Evolutionary conservation across 1,284 basidiomycete species (phyloP).

Genomic region (Rhodotorula glutinis): DNA sequence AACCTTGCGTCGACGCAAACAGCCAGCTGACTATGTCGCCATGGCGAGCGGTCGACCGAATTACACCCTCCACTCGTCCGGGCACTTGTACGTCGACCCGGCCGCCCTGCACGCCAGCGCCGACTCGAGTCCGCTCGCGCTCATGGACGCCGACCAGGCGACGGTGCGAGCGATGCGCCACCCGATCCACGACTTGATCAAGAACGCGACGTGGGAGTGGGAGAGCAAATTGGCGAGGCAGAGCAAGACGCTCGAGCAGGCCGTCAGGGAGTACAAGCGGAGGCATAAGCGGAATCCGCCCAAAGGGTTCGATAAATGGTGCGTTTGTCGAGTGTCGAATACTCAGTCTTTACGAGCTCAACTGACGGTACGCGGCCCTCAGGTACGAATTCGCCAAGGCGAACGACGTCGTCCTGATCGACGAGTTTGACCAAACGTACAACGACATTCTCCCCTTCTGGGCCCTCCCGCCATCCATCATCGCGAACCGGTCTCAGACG

Average conservation of each 20-base stretch:
- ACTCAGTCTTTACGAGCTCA: not conserved
- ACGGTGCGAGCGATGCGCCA: constrained; percentile 30
- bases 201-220: constrained; percentile 42
- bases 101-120: constrained; percentile 21
- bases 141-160: not conserved
- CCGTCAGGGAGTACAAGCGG: constrained; percentile 44
- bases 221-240: constrained; percentile 40
- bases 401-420: constrained; percentile 45
- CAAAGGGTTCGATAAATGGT: constrained; percentile 46
- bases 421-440: constrained; percentile 47
- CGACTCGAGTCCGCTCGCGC: constrained; percentile 11
- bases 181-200: constrained; percentile 43
- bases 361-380: not conserved
- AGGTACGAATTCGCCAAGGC: constrained; percentile 45
- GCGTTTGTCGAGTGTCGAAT: not conserved
- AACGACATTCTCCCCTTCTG: constrained; percentile 44
- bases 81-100: constrained; percentile 34
- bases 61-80: constrained; percentile 30
- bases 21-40: constrained; percentile 1
- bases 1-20: not conserved
- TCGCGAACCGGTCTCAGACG: constrained; percentile 36
- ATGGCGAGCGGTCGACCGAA: not conserved
- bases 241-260: constrained; percentile 41
- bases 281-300: constrained; percentile 42
- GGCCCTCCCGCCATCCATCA: constrained; percentile 38